Base-by-base conservation (phyloP, 2,329 filamentous ascomycete species). In the Aspergillus ochraceoroseus region DNA sequence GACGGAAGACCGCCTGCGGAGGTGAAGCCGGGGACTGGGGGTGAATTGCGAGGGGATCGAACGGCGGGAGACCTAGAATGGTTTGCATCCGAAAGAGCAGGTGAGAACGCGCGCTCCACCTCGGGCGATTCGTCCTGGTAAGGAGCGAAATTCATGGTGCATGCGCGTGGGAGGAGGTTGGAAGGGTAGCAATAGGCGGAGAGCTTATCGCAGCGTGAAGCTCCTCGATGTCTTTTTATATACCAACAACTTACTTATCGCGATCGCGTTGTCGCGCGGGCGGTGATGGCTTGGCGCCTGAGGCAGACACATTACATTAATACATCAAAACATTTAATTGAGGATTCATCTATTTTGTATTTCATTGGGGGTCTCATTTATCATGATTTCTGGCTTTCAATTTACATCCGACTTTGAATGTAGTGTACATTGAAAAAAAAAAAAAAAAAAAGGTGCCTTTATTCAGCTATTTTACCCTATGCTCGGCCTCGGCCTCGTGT, bases 91-190 rank as follows among this genome's bases (percentile, higher is more conserved):
- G 58, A 52, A 70, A 78, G 68, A 7, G 81, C 76, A 37, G 88
- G 87, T 13, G 87, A 94, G 62, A 88, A 76, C 37, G 84, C 80
- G 57, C 90, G 86, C 53, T 81, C 79, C 55, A 83, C 76, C 70
- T 96, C 89, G 7, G 92, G 92, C 11, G 85, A 84, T 33, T 84
- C 84, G 65, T 90, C 90, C 72, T 96, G 92, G 70, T 96, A 98
- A 25, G 92, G 92, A 31, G 92, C 92, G 64, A 96, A 98, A 71
- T 95, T 86, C 85, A 92, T 92, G 41, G 55, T 70, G 46, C 48
- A 20, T 28, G 28, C 13, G 39, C 34, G 36, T 19, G 38, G 33
- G 38, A 34, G 15, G 22, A 25, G 20, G 43, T 33, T 15, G 43
- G 12, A 19, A 35, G 20, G 13, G 22, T 26, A 30, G 32, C 25